Conservation (phyloP, 2,329 filamentous ascomycete genomes). For the Fusarium coffeatum region DNA sequence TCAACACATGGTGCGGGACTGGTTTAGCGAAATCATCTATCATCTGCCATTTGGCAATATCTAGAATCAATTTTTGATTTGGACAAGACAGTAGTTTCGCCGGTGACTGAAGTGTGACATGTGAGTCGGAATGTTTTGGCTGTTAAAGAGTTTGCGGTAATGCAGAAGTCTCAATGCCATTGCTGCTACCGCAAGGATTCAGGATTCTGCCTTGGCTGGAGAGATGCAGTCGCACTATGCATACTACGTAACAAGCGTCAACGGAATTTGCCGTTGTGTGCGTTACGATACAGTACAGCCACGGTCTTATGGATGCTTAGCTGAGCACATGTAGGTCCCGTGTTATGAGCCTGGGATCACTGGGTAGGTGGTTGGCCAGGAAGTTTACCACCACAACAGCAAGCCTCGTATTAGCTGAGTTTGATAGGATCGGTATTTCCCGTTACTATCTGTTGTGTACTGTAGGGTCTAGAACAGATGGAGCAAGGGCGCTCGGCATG, state of each 20-base stretch:
- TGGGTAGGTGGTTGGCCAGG: conserved; percentile 11
- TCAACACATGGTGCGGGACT: conserved; percentile 46
- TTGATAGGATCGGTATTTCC: conserved; percentile 27
- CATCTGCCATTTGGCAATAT: conserved; percentile 30
- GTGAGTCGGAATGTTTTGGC: background rate
- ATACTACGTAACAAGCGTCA: conserved; percentile 24
- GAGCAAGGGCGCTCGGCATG: conserved; percentile 15
- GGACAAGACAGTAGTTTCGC: background rate
- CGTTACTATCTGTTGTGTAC: conserved; percentile 14
- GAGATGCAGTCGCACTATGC: conserved; percentile 21
- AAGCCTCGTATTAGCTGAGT: conserved; percentile 16
- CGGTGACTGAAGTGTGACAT: background rate
- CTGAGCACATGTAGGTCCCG: background rate
- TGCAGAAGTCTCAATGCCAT: background rate
- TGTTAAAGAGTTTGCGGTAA: background rate
- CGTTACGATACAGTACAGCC: conserved; percentile 3
- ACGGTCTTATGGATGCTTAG: background rate
- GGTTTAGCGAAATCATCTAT: conserved; percentile 28
- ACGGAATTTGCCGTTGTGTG: conserved; percentile 25
- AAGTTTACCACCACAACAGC: conserved; percentile 33
- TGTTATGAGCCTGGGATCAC: conserved; percentile 9
- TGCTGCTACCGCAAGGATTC: background rate
- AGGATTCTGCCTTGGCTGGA: conserved; percentile 30
- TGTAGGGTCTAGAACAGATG: conserved; percentile 13
- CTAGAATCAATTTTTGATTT: conserved; percentile 21